These are phyloP conservation scores for Cutaneotrichosporon arboriforme DNA, from an alignment of 1,284 basidiomycete species.

Conservation along the genomic window DNA sequence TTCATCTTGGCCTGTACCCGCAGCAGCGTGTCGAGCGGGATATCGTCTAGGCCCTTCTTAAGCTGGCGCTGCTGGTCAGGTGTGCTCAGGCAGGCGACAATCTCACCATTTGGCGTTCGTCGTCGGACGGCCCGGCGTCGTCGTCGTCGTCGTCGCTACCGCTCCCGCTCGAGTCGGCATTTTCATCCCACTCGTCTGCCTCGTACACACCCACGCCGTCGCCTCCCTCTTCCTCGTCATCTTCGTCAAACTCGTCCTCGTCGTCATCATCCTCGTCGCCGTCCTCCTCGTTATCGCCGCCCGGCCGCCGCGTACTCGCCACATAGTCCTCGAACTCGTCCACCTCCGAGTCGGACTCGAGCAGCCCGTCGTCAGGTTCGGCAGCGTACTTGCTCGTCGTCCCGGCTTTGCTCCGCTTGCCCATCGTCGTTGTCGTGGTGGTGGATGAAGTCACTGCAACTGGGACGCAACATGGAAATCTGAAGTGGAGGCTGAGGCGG, in stretches of 20 bases:
- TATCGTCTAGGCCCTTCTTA: slow-evolving; percentile 11
- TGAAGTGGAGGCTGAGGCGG: slow-evolving; percentile 1
- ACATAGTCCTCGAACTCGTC: slow-evolving; percentile 38
- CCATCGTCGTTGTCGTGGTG: slow-evolving; percentile 25
- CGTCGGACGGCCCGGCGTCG: background rate
- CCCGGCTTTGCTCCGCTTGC: slow-evolving; percentile 19
- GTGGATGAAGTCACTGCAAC: background rate
- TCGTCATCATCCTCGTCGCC: slow-evolving; percentile 48
- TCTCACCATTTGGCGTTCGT: slow-evolving; percentile 22
- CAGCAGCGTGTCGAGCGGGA: slow-evolving; percentile 50
- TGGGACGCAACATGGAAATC: background rate
- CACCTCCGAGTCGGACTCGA: slow-evolving; percentile 41
- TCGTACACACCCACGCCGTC: slow-evolving; percentile 39
- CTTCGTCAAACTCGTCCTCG: slow-evolving; percentile 55
- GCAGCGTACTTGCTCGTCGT: slow-evolving; percentile 6
- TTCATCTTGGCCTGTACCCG: slow-evolving; percentile 23
- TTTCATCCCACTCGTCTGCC: slow-evolving; percentile 43
- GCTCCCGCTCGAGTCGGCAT: slow-evolving; percentile 19
- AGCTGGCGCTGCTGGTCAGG: slow-evolving; percentile 8
- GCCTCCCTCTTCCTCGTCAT: slow-evolving; percentile 34
- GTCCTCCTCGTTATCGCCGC: slow-evolving; percentile 50
- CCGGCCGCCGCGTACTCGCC: slow-evolving; percentile 19
- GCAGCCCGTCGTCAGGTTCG: slow-evolving; percentile 26
- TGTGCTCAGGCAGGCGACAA: background rate
- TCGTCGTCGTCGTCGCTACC: slow-evolving; percentile 11